These are phyloP conservation scores for Ceratorhiza oryzae-sativae DNA, from an alignment of 1,284 basidiomycete species.

Conservation along the genomic window DNA sequence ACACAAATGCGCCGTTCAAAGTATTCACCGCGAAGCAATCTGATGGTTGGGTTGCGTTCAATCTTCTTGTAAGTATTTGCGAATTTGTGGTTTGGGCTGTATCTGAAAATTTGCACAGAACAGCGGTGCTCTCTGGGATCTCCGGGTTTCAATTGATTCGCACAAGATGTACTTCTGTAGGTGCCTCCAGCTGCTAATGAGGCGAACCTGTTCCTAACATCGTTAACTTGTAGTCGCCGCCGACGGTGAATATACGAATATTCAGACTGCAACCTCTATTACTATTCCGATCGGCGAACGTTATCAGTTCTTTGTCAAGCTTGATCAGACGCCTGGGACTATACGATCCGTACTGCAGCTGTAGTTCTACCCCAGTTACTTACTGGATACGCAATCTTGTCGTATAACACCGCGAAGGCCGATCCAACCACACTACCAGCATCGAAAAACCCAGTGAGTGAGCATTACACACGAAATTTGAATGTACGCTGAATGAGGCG, in stretches of 20 bases:
- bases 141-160: slow-evolving; percentile 21
- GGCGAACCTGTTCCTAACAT: too few relatives aligned
- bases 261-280: slow-evolving; percentile 21
- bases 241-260: slow-evolving; percentile 35
- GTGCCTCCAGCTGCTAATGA: not conserved
- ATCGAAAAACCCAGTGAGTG: slow-evolving; percentile 11
- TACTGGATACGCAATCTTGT: slow-evolving; percentile 36
- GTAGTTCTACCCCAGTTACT: slow-evolving; percentile 34
- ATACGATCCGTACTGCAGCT: slow-evolving; percentile 38
- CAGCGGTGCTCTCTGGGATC: slow-evolving; percentile 32
- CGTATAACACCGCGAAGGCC: slow-evolving; percentile 22
- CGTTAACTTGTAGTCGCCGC: slow-evolving; percentile 27
- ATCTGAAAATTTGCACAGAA: not conserved
- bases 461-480: not conserved
- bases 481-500: too few relatives aligned
- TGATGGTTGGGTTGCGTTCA: slow-evolving; percentile 20
- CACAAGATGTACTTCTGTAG: slow-evolving; percentile 30
- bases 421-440: slow-evolving; percentile 17
- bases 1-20: slow-evolving; percentile 2
- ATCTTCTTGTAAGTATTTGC: not conserved
- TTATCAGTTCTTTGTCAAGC: slow-evolving; percentile 38
- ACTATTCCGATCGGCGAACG: slow-evolving; percentile 38
- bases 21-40: not conserved
- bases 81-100: not conserved
- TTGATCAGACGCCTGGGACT: slow-evolving; percentile 38